Percentiles rank a stretch among this genome's conserved stretches.
Evolutionary conservation across 2,329 filamentous ascomycete species (phyloP).

Genomic region (Colletotrichum caudatum): DNA sequence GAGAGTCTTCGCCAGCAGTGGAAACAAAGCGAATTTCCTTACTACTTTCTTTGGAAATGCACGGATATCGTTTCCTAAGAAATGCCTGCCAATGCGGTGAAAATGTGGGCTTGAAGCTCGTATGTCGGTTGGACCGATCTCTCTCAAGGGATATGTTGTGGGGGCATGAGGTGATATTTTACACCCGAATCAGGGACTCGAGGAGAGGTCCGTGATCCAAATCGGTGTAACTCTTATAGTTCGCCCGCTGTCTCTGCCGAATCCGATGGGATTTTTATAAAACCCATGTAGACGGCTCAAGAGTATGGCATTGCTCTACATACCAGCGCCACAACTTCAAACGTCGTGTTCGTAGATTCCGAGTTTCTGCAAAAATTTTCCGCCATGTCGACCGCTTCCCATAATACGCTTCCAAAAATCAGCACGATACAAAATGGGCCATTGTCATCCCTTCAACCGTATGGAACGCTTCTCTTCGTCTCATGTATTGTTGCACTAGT

Average conservation of each 20-base stretch:
- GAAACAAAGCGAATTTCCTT: too few relatives aligned
- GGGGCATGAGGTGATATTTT: neutral
- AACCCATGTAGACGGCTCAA: too few relatives aligned
- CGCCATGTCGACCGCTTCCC: neutral
- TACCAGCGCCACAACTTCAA: neutral
- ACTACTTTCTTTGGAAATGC: too few relatives aligned
- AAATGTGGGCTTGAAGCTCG: too few relatives aligned
- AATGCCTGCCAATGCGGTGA: too few relatives aligned
- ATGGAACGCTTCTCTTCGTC: constrained; percentile 29
- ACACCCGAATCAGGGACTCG: neutral
- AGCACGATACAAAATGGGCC: constrained; percentile 25
- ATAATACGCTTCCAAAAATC: constrained; percentile 20
- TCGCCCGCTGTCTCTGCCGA: neutral
- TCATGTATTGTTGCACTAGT: constrained; percentile 22
- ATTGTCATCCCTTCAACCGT: constrained; percentile 14
- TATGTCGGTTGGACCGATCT: neutral
- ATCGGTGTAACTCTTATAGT: neutral
- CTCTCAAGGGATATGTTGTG: neutral
- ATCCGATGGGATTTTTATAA: neutral
- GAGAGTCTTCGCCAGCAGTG: too few relatives aligned
- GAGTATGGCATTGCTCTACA: neutral
- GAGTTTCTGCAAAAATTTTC: neutral
- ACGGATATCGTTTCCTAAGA: too few relatives aligned
- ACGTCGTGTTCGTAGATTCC: neutral
- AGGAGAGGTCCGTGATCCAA: neutral